A percentile compares a stretch with the other conserved stretches of the same genome.
phyloP scores from a whole-genome alignment of 2,329 filamentous ascomycete genomes.

The Lasiodiplodia citricola region DNA sequence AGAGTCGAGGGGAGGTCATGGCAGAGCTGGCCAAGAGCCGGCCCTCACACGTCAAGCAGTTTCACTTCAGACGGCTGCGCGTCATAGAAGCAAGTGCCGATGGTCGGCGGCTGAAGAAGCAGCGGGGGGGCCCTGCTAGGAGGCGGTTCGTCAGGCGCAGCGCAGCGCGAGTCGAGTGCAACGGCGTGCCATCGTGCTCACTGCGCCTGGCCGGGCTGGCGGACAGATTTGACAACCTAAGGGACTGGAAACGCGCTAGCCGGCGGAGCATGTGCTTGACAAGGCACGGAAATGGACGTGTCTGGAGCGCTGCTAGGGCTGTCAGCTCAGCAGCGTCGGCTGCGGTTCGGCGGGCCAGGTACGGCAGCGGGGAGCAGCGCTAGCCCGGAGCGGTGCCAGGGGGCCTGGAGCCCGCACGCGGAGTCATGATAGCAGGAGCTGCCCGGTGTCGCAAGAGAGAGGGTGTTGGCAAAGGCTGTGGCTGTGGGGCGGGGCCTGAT shows the following conservation, averaged over 20 bases:
- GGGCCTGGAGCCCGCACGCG: background rate
- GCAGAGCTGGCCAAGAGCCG: background rate
- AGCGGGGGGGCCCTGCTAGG: background rate
- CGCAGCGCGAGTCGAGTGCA: background rate
- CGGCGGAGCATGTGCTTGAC: background rate
- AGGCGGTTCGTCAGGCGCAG: background rate
- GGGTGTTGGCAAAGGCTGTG: conserved; percentile 7
- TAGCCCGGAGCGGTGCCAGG: background rate
- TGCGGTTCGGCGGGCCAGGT: conserved; percentile 1
- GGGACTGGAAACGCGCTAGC: background rate
- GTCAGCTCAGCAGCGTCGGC: background rate
- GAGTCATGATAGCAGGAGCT: background rate
- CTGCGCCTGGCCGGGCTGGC: background rate
- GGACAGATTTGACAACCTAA: background rate
- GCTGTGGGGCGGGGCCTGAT: background rate
- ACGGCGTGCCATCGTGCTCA: background rate
- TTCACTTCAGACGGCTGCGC: background rate
- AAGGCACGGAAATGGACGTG: conserved; percentile 9
- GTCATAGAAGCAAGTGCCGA: background rate
- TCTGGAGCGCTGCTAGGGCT: conserved; percentile 14
- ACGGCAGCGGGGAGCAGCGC: background rate
- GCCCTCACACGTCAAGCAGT: background rate
- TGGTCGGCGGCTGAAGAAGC: background rate
- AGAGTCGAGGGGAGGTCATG: background rate
- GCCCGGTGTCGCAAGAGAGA: background rate